These are phyloP conservation scores for Exophiala alcalophila DNA, from an alignment of 2,329 filamentous ascomycete genomes.

Conservation along the genomic window DNA sequence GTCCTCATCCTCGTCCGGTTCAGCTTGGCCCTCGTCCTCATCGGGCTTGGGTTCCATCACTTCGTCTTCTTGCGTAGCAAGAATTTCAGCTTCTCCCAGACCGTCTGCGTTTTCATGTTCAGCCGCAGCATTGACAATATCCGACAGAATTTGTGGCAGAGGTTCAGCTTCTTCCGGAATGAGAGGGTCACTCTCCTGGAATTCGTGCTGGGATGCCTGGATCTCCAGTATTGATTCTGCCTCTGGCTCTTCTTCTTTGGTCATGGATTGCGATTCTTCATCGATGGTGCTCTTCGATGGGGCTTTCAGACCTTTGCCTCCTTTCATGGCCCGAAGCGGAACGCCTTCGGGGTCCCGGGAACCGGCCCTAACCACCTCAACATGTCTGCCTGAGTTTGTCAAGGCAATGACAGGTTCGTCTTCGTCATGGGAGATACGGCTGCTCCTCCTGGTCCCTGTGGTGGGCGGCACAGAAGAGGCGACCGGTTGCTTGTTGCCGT, in stretches of 20 bases:
- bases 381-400: constrained; percentile 58
- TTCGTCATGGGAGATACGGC: constrained; percentile 57
- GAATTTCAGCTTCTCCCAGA: constrained; percentile 32
- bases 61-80: constrained; percentile 40
- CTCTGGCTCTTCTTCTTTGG: constrained; percentile 31
- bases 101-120: constrained; percentile 27
- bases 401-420: constrained; percentile 56
- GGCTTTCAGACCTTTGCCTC: constrained; percentile 41
- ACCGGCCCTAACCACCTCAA: constrained; percentile 52
- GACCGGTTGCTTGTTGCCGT: constrained; percentile 31
- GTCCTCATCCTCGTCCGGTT: constrained; percentile 54
- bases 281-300: constrained; percentile 40
- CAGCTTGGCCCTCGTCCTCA: constrained; percentile 30
- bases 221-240: constrained; percentile 35
- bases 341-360: constrained; percentile 52
- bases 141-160: constrained; percentile 28
- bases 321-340: constrained; percentile 42
- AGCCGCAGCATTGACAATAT: constrained; percentile 21
- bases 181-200: constrained; percentile 41
- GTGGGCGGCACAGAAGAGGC: constrained; percentile 32
- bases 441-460: constrained; percentile 47
- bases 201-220: constrained; percentile 42
- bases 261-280: constrained; percentile 45
- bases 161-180: constrained; percentile 33
- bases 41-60: constrained; percentile 41